Evolutionary conservation across 768 basidiomycete genomes (phyloP), one percentile per base, ranked within the genome.

Genomic region (Leucocoprinus sp.): DNA sequence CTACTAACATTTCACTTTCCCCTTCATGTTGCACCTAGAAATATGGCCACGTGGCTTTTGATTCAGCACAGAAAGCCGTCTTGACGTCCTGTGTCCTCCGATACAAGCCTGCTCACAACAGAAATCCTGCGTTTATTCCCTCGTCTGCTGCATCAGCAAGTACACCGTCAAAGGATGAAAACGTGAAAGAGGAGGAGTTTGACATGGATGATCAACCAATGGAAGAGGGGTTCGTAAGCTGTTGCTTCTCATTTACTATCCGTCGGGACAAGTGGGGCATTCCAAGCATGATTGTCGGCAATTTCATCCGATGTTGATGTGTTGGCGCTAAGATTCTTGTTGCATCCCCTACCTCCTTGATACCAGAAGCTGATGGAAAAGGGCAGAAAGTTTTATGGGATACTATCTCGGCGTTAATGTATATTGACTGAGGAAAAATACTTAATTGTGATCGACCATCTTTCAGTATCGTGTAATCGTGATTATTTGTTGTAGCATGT

Each of bases 21-120:
- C 43, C 39, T n/a, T 1, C 34, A 11, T 8, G 9, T 14, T 12
- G 31, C 14, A 28, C 5, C 26, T 61, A 92, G 87, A 93, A 96
- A 84, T 96, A 96, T 57, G 92, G 91, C 45, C 80, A 86, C 46
- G 88, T 93, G 52, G 92, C 91, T 0, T 93, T 93, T 52, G 88
- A 93, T 64, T 82, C 84, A n/a, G 75, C 71, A 2, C 91, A 93
- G 63, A 93, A 95, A 60, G 91, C 91, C 1, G 91, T 93, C 12
- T 76, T 95, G 19, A 95, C 92, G 18, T 90, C 89, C 8, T 95
- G 91, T 58, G 87, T 91, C 14, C 67, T 95, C 44, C 78, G 87
- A 12, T 88, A 76, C 59, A 89, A 85, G 55, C 88, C 89, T 0
- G 55, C 69, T 2, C 64, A 84, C 36, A 76, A 76, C 41, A 56